Evolutionary conservation across 2,329 filamentous ascomycete genomes (phyloP).

Genomic region (Penicillium griseofulvum): DNA sequence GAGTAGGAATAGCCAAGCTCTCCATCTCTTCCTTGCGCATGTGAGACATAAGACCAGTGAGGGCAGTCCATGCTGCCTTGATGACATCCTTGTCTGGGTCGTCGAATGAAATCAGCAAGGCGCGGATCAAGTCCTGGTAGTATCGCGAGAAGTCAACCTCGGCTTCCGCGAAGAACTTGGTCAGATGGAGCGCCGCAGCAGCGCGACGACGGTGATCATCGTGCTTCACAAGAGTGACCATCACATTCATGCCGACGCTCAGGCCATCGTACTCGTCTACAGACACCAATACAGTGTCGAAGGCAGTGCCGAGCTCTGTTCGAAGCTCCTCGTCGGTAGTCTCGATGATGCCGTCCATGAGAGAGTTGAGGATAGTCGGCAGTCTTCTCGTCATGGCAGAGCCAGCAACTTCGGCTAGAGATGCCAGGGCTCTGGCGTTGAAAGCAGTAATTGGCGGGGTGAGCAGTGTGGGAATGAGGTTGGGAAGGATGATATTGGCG

Average conservation of each 20-base stretch:
- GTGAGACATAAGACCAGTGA: slow-evolving; percentile 82
- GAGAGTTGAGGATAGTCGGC: slow-evolving; percentile 83
- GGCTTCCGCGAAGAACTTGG: slow-evolving; percentile 77
- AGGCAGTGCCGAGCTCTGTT: slow-evolving; percentile 71
- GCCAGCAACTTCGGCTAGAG: slow-evolving; percentile 85
- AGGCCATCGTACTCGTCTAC: slow-evolving; percentile 96
- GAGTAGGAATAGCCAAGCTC: slow-evolving; percentile 77
- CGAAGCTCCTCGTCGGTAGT: slow-evolving; percentile 71
- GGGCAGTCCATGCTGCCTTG: slow-evolving; percentile 82
- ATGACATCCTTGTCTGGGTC: slow-evolving; percentile 80
- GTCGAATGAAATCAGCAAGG: slow-evolving; percentile 86
- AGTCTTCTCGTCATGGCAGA: slow-evolving; percentile 86
- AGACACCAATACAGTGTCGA: slow-evolving; percentile 85
- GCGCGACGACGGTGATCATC: slow-evolving; percentile 85
- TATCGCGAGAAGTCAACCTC: slow-evolving; percentile 91
- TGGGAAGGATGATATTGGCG: slow-evolving; percentile 94
- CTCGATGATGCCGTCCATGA: slow-evolving; percentile 85
- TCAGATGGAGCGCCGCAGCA: slow-evolving; percentile 73
- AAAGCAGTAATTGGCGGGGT: slow-evolving; percentile 88
- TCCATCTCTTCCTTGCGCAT: slow-evolving; percentile 99
- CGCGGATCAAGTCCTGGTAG: slow-evolving; percentile 90
- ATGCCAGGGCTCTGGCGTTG: slow-evolving; percentile 91
- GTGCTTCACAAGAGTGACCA: slow-evolving; percentile 83
- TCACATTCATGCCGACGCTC: slow-evolving; percentile 92
- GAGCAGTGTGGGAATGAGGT: slow-evolving; percentile 89